These are phyloP conservation scores for Ophiostoma angusticollis DNA, from an alignment of 2,329 filamentous ascomycete genomes.

Conservation along the genomic window DNA sequence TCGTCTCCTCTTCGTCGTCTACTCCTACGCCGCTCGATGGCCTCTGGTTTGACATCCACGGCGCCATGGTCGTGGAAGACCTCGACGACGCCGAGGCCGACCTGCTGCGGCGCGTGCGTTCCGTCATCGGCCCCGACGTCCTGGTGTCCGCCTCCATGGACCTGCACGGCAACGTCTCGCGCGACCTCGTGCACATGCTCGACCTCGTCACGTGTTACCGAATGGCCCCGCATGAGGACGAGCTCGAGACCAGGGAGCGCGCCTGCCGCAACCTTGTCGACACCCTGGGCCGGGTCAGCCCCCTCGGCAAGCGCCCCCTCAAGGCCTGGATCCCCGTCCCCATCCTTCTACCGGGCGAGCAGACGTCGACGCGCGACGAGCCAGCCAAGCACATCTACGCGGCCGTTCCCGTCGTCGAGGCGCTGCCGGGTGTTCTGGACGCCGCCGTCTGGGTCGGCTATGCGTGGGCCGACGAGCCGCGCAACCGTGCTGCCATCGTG, in stretches of 20 bases:
- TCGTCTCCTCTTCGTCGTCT: constrained; percentile 20
- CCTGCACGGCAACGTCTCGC: constrained; percentile 41
- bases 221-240: constrained; percentile 39
- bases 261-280: constrained; percentile 36
- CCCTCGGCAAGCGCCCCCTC: constrained; percentile 23
- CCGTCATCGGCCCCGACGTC: constrained; percentile 30
- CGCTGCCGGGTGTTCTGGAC: constrained; percentile 30
- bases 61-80: constrained; percentile 40
- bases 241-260: constrained; percentile 34
- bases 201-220: constrained; percentile 42
- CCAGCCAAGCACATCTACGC: constrained; percentile 38
- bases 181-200: constrained; percentile 32
- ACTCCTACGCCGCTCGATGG: constrained; percentile 31
- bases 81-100: constrained; percentile 35
- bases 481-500: constrained; percentile 36
- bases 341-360: constrained; percentile 39
- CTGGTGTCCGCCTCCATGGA: constrained; percentile 43
- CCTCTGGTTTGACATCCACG: constrained; percentile 43
- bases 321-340: constrained; percentile 42
- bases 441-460: constrained; percentile 44
- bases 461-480: constrained; percentile 41
- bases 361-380: constrained; percentile 40
- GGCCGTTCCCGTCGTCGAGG: constrained; percentile 31
- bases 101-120: constrained; percentile 31
- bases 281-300: constrained; percentile 19